Evolutionary conservation across 805 yeast species (phyloP), one percentile per base, ranked within the genome.

Genomic region (Yueomyces sp.): DNA sequence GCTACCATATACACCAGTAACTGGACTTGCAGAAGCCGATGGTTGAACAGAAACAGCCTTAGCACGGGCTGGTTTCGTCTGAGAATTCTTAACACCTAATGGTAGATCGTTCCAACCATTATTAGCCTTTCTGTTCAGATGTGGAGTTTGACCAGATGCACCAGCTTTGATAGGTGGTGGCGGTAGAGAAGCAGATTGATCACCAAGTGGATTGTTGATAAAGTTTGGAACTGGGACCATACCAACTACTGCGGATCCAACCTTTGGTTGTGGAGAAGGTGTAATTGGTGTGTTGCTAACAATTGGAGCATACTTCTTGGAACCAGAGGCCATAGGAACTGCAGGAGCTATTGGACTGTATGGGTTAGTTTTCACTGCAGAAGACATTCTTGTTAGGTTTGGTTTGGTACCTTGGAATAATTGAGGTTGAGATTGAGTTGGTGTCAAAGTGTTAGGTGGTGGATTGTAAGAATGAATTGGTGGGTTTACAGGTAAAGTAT

Each of bases 101-200:
- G 66, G 59, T 44, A 62, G 46, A 47, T 62, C 65, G 43, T 62
- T 62, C 66, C 66, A 62, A 27, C 66, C 66, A 40, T 60, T 59
- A 40, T 61, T 62, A 12, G 66, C 65, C 43, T 60, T 59, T 38
- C 47, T 59, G 42, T 59, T 62, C 34, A 62, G 48, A 33, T 57
- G 60, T 32, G 66, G 66, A 2, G 56, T 55, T 51, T 62, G 66
- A 26, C 66, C 65, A 34, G 65, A 60, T 19, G 42, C 28, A 5
- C 56, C 42, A 59, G 47, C 64, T 43, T 52, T 50, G 31, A 57
- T 50, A 46, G 59, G 53, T 45, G 68, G 68, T 39, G 68, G 66
- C 40, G 65, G 66, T 45, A 60, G 63, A 37, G 62, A 59, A 9
- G 51, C 54, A 42, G 28, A 8, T 19, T 27, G 11, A 47, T 33